Percentiles rank a stretch among this genome's conserved stretches.
These are phyloP conservation scores for Tetrapisispora phaffii DNA, from an alignment of 805 yeast species.

Conservation along the genomic window DNA sequence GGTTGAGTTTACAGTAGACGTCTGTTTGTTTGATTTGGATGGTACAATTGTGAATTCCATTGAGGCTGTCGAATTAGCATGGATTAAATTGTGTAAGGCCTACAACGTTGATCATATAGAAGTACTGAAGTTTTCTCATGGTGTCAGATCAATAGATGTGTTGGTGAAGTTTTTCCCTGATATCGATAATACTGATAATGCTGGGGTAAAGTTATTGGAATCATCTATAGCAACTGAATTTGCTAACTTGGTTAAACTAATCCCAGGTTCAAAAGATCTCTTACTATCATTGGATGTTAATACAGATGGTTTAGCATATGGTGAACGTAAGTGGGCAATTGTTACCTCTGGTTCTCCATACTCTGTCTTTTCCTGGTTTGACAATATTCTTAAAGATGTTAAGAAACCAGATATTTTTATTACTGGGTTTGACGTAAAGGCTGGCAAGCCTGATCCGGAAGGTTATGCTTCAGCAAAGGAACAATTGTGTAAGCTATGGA, in stretches of 20 bases:
- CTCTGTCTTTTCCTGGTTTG: slow-evolving; percentile 66
- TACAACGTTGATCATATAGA: slow-evolving; percentile 54
- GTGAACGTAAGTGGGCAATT: slow-evolving; percentile 59
- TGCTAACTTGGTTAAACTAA: slow-evolving; percentile 55
- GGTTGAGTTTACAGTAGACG: slow-evolving; percentile 4
- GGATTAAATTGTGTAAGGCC: slow-evolving; percentile 51
- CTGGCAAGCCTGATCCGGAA: slow-evolving; percentile 76
- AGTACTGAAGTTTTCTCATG: slow-evolving; percentile 61
- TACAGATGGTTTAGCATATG: slow-evolving; percentile 10
- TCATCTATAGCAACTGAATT: slow-evolving; percentile 53
- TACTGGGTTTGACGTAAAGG: slow-evolving; percentile 61
- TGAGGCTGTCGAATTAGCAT: slow-evolving; percentile 62
- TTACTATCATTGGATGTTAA: slow-evolving; percentile 38
- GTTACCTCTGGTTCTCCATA: slow-evolving; percentile 72
- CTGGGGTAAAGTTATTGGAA: slow-evolving; percentile 45
- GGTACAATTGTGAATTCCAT: slow-evolving; percentile 75
- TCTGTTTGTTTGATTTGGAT: slow-evolving; percentile 60
- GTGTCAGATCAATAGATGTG: slow-evolving; percentile 65
- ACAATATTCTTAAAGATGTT: slow-evolving; percentile 39
- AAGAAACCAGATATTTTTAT: slow-evolving; percentile 63
- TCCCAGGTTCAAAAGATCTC: slow-evolving; percentile 60
- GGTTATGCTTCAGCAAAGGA: slow-evolving; percentile 54
- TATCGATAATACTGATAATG: slow-evolving; percentile 47
- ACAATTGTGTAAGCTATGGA: slow-evolving; percentile 38
- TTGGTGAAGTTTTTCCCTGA: slow-evolving; percentile 58